Base-by-base conservation (phyloP, 352 stramenopile genomes). In the Phytophthora kernoviae region DNA sequence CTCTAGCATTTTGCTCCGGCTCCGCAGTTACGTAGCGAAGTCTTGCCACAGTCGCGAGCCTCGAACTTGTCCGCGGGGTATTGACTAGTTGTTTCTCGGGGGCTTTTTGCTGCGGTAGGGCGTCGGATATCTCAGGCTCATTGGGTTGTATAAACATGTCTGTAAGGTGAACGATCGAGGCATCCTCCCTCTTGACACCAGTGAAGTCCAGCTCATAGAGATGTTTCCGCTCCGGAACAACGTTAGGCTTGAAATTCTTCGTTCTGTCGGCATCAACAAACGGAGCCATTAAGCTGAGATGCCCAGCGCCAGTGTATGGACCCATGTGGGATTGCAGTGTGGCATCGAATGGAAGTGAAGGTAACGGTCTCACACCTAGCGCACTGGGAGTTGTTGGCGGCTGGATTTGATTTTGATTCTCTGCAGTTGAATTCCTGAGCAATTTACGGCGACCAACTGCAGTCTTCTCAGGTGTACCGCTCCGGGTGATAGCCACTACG, bases 251-350 rank as follows among this genome's bases (percentile, higher is more conserved):
- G 5, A 44, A 22, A 27, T 50, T 61, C 52, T 68, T 65, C 27
- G 24, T 62, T 58, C 52, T 68, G 36, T 60, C 48, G 7, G 54
- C 22, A n/a, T 82, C 73, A 32, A 73, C 52, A 30, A 83, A 83
- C 2, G 74, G 74, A 22, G 75, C 68, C 60, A 79, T 73, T 10
- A 68, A 59, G 41, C 70, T 83, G 14, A 83, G 49, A 18, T 73
- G 70, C 7, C 67, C 74, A 2, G 57, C 71, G 11, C 62, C 66
- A 33, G 62, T 65, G 37, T 65, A 73, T 1, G 56, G 37, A 34
- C 62, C 43, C 39, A 50, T 58, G 26, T 62, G 52, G 37, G 64
- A 58, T 6, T 72, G 46, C 49, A 62, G 9, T 52, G 41, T 66
- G 39, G 65, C 52, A 71, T 74, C 53, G 65, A 52, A 57, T 41